A percentile compares a stretch with the other conserved stretches of the same genome.
Conservation (phyloP, 164 flowering plant genomes). For the Liquidambar formosana region DNA sequence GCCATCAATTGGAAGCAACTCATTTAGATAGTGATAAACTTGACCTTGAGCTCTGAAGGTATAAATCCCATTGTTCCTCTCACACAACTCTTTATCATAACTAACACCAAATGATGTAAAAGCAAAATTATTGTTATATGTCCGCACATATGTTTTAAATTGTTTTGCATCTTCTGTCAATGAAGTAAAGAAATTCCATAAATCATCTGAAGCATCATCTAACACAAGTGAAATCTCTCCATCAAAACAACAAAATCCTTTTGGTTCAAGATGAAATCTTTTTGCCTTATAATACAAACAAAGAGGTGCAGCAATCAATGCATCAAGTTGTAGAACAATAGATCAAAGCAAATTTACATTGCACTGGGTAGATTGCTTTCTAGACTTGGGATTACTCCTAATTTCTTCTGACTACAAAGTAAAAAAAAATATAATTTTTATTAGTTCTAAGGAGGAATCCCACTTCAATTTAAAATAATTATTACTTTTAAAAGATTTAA, state of each 20-base stretch:
- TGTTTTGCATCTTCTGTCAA: background rate
- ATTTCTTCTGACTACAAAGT: too few relatives aligned
- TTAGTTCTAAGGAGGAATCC: too few relatives aligned
- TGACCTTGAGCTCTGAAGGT: background rate
- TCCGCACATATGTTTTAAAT: background rate
- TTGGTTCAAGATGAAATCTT: background rate
- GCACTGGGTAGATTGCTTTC: too few relatives aligned
- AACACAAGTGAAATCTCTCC: background rate
- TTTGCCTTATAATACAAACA: background rate
- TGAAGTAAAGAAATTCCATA: background rate
- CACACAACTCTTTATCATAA: background rate
- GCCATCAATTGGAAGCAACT: too few relatives aligned
- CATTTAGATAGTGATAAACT: background rate
- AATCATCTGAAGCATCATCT: background rate
- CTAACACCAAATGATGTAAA: constrained; percentile 1
- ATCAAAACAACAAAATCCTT: background rate
- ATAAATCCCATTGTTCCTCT: constrained; percentile 1
- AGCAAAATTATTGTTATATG: background rate
- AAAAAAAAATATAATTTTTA: too few relatives aligned
- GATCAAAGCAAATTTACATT: too few relatives aligned
- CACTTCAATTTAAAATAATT: too few relatives aligned
- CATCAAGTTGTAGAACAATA: too few relatives aligned
- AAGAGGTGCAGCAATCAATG: too few relatives aligned
- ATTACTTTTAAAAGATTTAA: too few relatives aligned
- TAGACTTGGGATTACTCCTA: too few relatives aligned